Percentiles rank a stretch among this genome's conserved stretches.
phyloP scores from a whole-genome alignment of 345 rosid species.

The Eutrema japonicum region DNA sequence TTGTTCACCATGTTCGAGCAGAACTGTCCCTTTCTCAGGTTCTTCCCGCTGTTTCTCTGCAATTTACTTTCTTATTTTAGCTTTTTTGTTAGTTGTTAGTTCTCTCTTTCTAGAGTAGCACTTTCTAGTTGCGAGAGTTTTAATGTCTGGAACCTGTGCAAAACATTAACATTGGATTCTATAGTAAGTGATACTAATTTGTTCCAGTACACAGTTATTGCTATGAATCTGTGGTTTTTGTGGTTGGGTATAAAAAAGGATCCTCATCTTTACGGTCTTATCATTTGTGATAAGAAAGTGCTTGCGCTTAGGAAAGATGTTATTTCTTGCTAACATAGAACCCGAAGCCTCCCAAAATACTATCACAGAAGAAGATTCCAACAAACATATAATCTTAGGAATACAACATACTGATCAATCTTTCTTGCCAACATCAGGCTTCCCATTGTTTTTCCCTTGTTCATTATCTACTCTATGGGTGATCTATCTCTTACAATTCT shows the following conservation, averaged over 20 bases:
- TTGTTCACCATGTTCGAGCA: slow-evolving; percentile 95
- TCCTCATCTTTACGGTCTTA: slow-evolving; percentile 12
- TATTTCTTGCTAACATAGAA: slow-evolving; percentile 13
- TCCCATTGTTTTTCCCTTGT: not conserved
- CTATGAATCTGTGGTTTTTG: slow-evolving; percentile 22
- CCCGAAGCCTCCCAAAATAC: slow-evolving; percentile 2
- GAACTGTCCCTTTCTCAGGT: slow-evolving; percentile 93
- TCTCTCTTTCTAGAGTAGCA: slow-evolving; percentile 15
- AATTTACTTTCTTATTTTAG: slow-evolving; percentile 6
- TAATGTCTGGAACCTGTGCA: slow-evolving; percentile 8
- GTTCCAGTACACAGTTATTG: slow-evolving; percentile 21
- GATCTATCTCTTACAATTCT: slow-evolving; percentile 16
- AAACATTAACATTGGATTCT: slow-evolving; percentile 5
- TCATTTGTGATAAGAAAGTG: slow-evolving; percentile 20
- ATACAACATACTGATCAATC: slow-evolving; percentile 19
- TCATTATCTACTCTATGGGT: not conserved
- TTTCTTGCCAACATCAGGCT: slow-evolving; percentile 23
- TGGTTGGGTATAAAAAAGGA: slow-evolving; percentile 10
- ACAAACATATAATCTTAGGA: slow-evolving; percentile 15
- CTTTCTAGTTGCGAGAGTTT: slow-evolving; percentile 15
- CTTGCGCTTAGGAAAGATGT: slow-evolving; percentile 7
- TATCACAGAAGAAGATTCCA: slow-evolving; percentile 8
- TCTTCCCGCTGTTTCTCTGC: slow-evolving; percentile 25
- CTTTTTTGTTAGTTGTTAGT: slow-evolving; percentile 8
- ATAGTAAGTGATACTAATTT: slow-evolving; percentile 24